Conservation (phyloP, 257 asterid species). For the Penstemon newberryi region DNA sequence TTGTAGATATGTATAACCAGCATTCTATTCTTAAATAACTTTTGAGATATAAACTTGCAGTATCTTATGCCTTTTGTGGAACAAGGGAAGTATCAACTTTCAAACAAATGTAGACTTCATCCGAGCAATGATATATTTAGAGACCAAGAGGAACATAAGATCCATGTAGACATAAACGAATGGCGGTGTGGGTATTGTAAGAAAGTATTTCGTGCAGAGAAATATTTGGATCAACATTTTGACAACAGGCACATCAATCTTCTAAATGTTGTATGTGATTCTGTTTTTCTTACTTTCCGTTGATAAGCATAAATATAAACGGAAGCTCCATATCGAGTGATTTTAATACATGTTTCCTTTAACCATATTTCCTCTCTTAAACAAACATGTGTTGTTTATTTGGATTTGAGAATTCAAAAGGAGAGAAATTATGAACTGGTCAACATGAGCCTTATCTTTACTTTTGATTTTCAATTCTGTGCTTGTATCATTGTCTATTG, state of each 20-base stretch:
- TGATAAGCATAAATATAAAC: constrained; percentile 5
- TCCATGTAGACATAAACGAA: constrained; percentile 75
- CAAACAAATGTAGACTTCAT: constrained; percentile 73
- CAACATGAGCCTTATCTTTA: neutral
- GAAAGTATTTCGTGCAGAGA: constrained; percentile 83
- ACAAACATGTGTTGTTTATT: neutral
- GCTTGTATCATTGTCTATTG: neutral
- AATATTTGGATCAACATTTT: constrained; percentile 86
- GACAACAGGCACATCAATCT: constrained; percentile 89
- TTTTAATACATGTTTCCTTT: constrained; percentile 1
- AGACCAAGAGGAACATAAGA: constrained; percentile 92
- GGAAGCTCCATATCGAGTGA: neutral
- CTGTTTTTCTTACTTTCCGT: constrained; percentile 20
- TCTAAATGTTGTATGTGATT: constrained; percentile 62
- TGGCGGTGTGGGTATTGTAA: constrained; percentile 93
- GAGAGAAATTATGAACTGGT: neutral
- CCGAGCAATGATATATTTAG: constrained; percentile 73
- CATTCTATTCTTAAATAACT: constrained; percentile 12
- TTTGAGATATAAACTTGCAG: constrained; percentile 47
- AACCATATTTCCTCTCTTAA: neutral
- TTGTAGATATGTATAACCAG: constrained; percentile 12
- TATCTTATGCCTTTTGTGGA: constrained; percentile 82
- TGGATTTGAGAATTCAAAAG: neutral
- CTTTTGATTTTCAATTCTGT: neutral
- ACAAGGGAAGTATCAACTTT: constrained; percentile 62